Base-by-base conservation (phyloP, 768 basidiomycete genomes). In the Suillus weaverae region DNA sequence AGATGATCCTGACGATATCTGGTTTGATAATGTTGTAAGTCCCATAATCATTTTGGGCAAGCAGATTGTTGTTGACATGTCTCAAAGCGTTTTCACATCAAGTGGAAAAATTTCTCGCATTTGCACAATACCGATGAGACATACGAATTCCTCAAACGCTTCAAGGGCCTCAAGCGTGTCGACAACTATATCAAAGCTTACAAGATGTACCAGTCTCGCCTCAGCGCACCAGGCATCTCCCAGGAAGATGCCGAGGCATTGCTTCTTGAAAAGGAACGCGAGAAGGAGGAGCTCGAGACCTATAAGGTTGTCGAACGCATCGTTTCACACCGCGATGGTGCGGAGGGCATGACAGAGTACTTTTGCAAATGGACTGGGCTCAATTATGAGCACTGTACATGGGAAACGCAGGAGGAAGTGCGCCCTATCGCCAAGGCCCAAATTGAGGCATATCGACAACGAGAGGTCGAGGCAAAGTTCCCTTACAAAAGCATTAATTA, bases 51-150 rank as follows among this genome's bases (percentile, higher is more conserved):
- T 26, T 14, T 35, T 48, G 16, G 41, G 20, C 43, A 20, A 32
- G 35, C 32, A 50, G 20, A 2, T n/a, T 18, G 38, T 7, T 61
- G 10, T 72, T 68, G 36, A 71, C 46, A 36, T 50, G 62, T 62
- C 32, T 65, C 69, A 4, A 73, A 97, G 95, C 95, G 95, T 60
- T 99, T 91, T 82, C 95, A 98, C 75, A 95, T 99, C 83, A 99
- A 99, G 78, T 99, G 97, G 97, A 98, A 99, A 78, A 89, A 88
- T 70, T 99, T 95, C 77, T 97, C 95, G 11, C 97, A 99, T 75
- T 84, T 99, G 18, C 97, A 99, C 81, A 98, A 99, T 73, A 99
- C 97, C n/a, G 97, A 99, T 74, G 97, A 99, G 78, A 90, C 90
- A 18, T 97, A 98, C 81, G 90, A 95, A 73, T 98, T 97, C 77